Conservation (phyloP, 352 stramenopile species). For the Plasmopara viticola region DNA sequence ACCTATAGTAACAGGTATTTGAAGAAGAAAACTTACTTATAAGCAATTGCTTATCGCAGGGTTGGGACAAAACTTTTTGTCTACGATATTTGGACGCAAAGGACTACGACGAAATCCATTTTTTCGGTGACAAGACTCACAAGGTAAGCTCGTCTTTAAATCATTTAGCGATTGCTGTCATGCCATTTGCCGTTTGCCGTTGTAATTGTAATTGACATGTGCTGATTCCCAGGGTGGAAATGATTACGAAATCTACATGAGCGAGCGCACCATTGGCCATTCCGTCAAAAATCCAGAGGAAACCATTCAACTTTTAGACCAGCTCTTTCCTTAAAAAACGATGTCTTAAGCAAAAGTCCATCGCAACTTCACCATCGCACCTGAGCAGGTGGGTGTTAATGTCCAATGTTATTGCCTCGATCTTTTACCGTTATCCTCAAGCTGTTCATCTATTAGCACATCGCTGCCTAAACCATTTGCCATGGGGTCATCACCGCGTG, state of each 20-base stretch:
- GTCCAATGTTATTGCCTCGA: constrained; percentile 23
- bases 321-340: constrained; percentile 88
- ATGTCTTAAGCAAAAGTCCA: neutral
- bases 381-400: constrained; percentile 2
- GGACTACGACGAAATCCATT: constrained; percentile 99
- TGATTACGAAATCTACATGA: constrained; percentile 98
- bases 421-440: constrained; percentile 18
- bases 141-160: constrained; percentile 34
- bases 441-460: constrained; percentile 35
- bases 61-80: constrained; percentile 99
- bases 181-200: too few relatives aligned
- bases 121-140: constrained; percentile 99
- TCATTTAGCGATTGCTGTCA: neutral
- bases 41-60: constrained; percentile 24
- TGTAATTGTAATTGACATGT: constrained; percentile 2
- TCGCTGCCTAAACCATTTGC: constrained; percentile 79
- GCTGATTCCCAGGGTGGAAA: constrained; percentile 86
- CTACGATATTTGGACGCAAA: constrained; percentile 89
- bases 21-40: too few relatives aligned
- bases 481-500: constrained; percentile 90
- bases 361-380: neutral
- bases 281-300: constrained; percentile 94
- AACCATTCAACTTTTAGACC: constrained; percentile 94
- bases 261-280: constrained; percentile 95
- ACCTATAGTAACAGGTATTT: neutral